Percentiles rank a stretch among this genome's conserved stretches.
These are phyloP conservation scores for Stromatinia cepivora DNA, from an alignment of 2,329 filamentous ascomycete genomes.

Conservation along the genomic window DNA sequence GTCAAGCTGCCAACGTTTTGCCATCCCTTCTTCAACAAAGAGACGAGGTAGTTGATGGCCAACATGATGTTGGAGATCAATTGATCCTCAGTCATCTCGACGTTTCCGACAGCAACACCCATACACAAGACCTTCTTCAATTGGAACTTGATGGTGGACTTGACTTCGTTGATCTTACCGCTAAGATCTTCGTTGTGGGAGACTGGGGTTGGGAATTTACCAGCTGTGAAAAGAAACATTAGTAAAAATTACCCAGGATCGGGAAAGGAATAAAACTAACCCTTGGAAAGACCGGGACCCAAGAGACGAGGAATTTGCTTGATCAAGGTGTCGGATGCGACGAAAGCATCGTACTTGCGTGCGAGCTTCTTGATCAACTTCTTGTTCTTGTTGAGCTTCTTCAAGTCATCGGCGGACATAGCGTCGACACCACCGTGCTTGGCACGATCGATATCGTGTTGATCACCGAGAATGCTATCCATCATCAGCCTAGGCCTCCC, in stretches of 20 bases:
- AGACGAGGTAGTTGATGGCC: slow-evolving; percentile 99
- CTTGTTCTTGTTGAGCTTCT: slow-evolving; percentile 99
- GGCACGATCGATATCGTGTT: slow-evolving; percentile 99
- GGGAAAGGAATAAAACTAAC: slow-evolving; percentile 49
- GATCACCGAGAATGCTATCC: slow-evolving; percentile 75
- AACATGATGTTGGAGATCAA: slow-evolving; percentile 98
- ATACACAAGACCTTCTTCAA: slow-evolving; percentile 99
- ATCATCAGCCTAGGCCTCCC: slow-evolving; percentile 36
- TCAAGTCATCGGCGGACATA: slow-evolving; percentile 98
- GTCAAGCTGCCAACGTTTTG: slow-evolving; percentile 99
- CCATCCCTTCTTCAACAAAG: slow-evolving; percentile 99
- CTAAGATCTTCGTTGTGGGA: slow-evolving; percentile 93
- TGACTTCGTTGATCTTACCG: slow-evolving; percentile 98
- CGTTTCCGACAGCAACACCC: slow-evolving; percentile 98
- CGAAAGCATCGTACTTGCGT: slow-evolving; percentile 99
- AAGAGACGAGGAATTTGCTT: slow-evolving; percentile 99
- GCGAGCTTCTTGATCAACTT: slow-evolving; percentile 99
- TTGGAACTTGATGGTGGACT: slow-evolving; percentile 99
- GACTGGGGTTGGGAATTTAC: slow-evolving; percentile 99
- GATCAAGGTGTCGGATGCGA: slow-evolving; percentile 96
- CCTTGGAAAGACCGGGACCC: slow-evolving; percentile 97
- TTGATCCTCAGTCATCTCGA: slow-evolving; percentile 95
- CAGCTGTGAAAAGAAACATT: slow-evolving; percentile 59
- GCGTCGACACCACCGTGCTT: slow-evolving; percentile 98
- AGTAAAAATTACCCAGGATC: slow-evolving; percentile 28